Percentiles rank a stretch among this genome's conserved stretches.
Evolutionary conservation across 768 basidiomycete genomes (phyloP).

Genomic region (Mycena metata): DNA sequence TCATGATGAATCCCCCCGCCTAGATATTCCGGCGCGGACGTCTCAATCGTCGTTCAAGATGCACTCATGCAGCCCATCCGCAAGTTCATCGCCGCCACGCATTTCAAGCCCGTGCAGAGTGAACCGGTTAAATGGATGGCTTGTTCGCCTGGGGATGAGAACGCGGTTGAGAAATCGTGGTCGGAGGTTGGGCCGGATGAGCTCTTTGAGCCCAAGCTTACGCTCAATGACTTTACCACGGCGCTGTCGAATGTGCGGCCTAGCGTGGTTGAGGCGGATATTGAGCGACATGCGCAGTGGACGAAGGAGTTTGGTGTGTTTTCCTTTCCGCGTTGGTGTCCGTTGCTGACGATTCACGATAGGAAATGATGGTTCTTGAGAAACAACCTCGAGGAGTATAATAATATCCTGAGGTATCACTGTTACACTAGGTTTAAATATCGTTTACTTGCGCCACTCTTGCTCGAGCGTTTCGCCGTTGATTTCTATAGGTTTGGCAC

Average conservation of each 20-base stretch:
- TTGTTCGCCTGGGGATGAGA: constrained; percentile 81
- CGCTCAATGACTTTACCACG: constrained; percentile 71
- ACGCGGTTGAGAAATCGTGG: constrained; percentile 79
- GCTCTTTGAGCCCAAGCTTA: constrained; percentile 76
- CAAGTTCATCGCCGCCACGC: constrained; percentile 85
- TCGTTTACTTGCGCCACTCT: constrained; percentile 13
- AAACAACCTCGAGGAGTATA: background rate
- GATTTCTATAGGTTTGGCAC: constrained; percentile 16
- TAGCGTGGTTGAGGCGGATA: constrained; percentile 78
- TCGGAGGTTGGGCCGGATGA: constrained; percentile 77
- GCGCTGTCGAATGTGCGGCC: constrained; percentile 75
- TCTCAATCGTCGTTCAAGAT: constrained; percentile 82
- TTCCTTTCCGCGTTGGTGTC: constrained; percentile 3
- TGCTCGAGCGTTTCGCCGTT: constrained; percentile 16
- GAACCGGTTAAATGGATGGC: constrained; percentile 70
- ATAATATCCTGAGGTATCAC: background rate
- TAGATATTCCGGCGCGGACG: constrained; percentile 80
- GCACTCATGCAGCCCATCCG: constrained; percentile 89
- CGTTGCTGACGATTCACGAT: too few relatives aligned
- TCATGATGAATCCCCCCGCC: background rate
- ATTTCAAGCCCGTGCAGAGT: constrained; percentile 69
- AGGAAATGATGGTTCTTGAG: constrained; percentile 33
- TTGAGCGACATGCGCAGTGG: constrained; percentile 72
- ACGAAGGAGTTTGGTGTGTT: constrained; percentile 69
- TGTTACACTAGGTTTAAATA: too few relatives aligned